These are phyloP conservation scores for Sclerotinia spermophila DNA, from an alignment of 2,329 filamentous ascomycete species.

Conservation along the genomic window DNA sequence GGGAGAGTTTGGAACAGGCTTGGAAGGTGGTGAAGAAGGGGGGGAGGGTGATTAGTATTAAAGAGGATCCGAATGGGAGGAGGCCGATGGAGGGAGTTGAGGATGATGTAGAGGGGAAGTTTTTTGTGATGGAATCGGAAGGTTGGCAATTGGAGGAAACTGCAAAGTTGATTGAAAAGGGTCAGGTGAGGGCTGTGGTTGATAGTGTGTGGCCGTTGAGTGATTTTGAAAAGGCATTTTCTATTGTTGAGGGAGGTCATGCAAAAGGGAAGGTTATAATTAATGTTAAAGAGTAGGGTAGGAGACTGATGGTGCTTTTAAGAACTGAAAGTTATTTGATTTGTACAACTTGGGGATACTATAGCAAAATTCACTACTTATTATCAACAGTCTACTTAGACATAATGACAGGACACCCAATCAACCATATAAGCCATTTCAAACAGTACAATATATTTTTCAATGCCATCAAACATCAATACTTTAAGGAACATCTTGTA, in stretches of 20 bases:
- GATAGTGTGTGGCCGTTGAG: slow-evolving; percentile 12
- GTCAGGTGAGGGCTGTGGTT: background rate
- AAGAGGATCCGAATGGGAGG: background rate
- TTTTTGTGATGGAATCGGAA: slow-evolving; percentile 1
- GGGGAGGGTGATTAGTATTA: slow-evolving; percentile 7
- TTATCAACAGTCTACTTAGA: background rate
- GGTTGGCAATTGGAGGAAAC: slow-evolving; percentile 14
- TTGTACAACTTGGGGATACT: accelerated
- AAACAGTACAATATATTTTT: background rate
- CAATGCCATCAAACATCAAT: too few relatives aligned
- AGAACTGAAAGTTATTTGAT: background rate
- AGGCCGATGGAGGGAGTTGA: background rate
- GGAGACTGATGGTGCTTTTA: background rate
- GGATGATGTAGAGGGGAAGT: background rate
- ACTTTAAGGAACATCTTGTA: too few relatives aligned
- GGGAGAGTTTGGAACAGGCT: background rate
- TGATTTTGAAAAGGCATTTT: slow-evolving; percentile 13
- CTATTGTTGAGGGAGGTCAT: slow-evolving; percentile 9
- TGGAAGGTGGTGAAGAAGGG: slow-evolving; percentile 1
- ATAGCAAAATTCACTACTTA: background rate
- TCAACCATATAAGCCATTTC: background rate
- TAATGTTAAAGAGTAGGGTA: background rate
- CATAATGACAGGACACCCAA: background rate
- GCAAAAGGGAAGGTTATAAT: slow-evolving; percentile 9
- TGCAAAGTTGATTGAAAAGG: background rate